phyloP scores from a whole-genome alignment of 164 flowering plant species.

The Vitis labrusca region DNA sequence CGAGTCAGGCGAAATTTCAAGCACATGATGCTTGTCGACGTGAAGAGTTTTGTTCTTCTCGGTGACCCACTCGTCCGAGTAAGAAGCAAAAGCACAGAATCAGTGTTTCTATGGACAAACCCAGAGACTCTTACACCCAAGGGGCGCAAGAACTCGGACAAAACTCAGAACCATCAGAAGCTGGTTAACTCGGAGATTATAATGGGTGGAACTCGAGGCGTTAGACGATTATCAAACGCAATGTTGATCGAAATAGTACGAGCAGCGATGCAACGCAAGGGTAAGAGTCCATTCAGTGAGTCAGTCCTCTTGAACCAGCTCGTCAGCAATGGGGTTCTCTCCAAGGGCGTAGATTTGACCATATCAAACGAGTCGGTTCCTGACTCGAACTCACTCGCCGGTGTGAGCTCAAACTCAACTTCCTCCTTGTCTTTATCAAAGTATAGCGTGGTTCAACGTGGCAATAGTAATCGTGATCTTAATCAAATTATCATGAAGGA shows the following conservation, averaged over 20 bases:
- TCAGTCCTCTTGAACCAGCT: slow-evolving; percentile 62
- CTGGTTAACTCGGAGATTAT: slow-evolving; percentile 38
- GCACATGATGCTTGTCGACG: slow-evolving; percentile 63
- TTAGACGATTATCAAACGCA: slow-evolving; percentile 54
- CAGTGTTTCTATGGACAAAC: slow-evolving; percentile 29
- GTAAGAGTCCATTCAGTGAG: slow-evolving; percentile 52
- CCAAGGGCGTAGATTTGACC: slow-evolving; percentile 44
- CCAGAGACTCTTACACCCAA: slow-evolving; percentile 21
- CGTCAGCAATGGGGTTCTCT: slow-evolving; percentile 37
- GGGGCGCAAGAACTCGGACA: slow-evolving; percentile 36
- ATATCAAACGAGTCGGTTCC: slow-evolving; percentile 39
- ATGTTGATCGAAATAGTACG: slow-evolving; percentile 70
- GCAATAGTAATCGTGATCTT: slow-evolving; percentile 30
- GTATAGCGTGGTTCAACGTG: slow-evolving; percentile 26
- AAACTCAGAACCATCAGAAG: slow-evolving; percentile 14
- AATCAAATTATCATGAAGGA: slow-evolving; percentile 31
- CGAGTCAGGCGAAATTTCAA: slow-evolving; percentile 68
- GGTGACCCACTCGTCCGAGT: slow-evolving; percentile 65
- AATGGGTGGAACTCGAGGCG: slow-evolving; percentile 70
- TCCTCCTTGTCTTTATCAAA: slow-evolving; percentile 8
- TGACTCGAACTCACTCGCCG: slow-evolving; percentile 35
- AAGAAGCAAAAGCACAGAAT: slow-evolving; percentile 46
- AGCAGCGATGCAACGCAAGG: slow-evolving; percentile 52
- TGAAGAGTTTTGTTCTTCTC: slow-evolving; percentile 36
- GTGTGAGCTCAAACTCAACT: slow-evolving; percentile 13